Evolutionary conservation across 2,329 filamentous ascomycete species (phyloP), one percentile per base, ranked within the genome.

Genomic region (Ophiosphaerella korrae): DNA sequence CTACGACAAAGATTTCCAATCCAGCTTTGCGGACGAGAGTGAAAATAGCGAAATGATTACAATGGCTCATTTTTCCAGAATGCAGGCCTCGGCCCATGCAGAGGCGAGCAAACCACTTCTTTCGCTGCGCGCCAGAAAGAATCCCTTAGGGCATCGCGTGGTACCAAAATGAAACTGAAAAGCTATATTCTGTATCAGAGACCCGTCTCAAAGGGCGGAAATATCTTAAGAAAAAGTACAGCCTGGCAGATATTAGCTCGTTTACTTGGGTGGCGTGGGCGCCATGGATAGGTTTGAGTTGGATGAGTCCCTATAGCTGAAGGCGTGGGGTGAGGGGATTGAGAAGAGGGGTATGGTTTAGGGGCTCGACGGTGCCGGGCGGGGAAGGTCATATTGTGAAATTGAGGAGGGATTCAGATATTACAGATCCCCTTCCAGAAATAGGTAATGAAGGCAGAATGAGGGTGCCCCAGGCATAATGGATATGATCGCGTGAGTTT

Each of bases 91-190:
- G 88, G 0, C 89, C 89, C 0, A 92, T 92, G 87, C 88, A 92
- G 69, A 86, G 67, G 35, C 89, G 94, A 71, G 82, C 89, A 9
- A 67, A 93, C 73, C 89, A 95, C 74, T 95, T 96, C 73, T 78
- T 78, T 43, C 83, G 89, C 46, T 94, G 94, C 66, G 90, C 90
- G 1, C 88, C 89, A 0, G 87, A 90, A 69, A 85, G 84, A 72
- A 92, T 94, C 60, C 78, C 86, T 65, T 94, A 96, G 70, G 89
- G 87, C 45, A 84, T 93, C 51, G 84, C 89, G 66, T 83, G 90
- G 37, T 96, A 95, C 76, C 77, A 80, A 67, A 92, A 91, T 67
- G 91, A 96, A 76, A 90, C 88, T 0, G 82, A 86, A n/a, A 84
- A 91, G 1, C 78, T 95, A 2, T 95, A 93, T 74, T 79, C 84